A percentile compares a stretch with the other conserved stretches of the same genome.
Conservation (phyloP, 768 basidiomycete species). For the Gyrodon lividus region DNA sequence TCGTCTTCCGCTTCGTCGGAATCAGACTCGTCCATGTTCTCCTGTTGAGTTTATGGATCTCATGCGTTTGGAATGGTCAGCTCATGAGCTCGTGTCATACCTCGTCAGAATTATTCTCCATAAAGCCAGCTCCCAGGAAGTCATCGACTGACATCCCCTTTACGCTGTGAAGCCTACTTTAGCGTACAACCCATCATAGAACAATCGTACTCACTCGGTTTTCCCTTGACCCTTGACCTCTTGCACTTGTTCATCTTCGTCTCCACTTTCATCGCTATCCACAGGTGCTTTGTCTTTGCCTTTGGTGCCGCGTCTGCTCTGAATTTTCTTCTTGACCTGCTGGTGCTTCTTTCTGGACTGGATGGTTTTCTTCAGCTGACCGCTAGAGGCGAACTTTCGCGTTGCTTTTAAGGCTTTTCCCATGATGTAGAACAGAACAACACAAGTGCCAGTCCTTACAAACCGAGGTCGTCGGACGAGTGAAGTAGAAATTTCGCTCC, state of each 20-base stretch:
- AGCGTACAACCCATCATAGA: background rate
- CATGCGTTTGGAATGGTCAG: slow-evolving; percentile 1
- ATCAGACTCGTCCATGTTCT: slow-evolving; percentile 23
- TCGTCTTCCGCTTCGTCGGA: slow-evolving; percentile 42
- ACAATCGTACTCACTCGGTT: slow-evolving; percentile 9
- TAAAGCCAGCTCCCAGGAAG: slow-evolving; percentile 69
- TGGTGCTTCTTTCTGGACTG: slow-evolving; percentile 80
- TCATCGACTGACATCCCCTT: slow-evolving; percentile 72
- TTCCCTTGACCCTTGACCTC: slow-evolving; percentile 2
- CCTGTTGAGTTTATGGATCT: slow-evolving; percentile 21
- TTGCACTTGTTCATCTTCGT: slow-evolving; percentile 31
- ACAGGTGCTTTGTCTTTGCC: slow-evolving; percentile 31
- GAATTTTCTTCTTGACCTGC: slow-evolving; percentile 67
- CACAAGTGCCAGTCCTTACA: background rate
- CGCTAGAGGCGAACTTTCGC: slow-evolving; percentile 85
- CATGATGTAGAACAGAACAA: slow-evolving; percentile 31
- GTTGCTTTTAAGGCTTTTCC: slow-evolving; percentile 65
- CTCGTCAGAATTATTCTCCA: slow-evolving; percentile 58
- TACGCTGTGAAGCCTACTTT: slow-evolving; percentile 11
- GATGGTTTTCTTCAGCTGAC: slow-evolving; percentile 85
- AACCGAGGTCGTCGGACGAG: background rate
- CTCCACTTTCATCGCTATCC: slow-evolving; percentile 32
- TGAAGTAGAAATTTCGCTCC: background rate
- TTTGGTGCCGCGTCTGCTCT: slow-evolving; percentile 53
- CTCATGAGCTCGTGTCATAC: slow-evolving; percentile 23